Conservation (phyloP, 768 basidiomycete species). For the Kwoniella pini region DNA sequence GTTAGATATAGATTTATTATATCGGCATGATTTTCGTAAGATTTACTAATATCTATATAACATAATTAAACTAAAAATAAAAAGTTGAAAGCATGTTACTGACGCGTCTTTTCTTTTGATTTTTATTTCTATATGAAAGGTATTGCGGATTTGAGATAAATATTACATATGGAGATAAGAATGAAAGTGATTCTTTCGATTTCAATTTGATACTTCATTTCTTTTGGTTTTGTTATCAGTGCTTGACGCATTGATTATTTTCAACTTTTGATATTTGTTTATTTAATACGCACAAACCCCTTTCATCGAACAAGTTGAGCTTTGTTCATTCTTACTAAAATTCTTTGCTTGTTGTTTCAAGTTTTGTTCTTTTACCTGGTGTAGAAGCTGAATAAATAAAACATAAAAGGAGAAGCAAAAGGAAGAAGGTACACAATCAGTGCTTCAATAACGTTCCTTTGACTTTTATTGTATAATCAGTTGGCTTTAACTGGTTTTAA, state of each 20-base stretch:
- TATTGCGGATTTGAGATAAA: too few species aligned
- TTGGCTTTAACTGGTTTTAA: too few species aligned
- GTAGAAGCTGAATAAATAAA: not conserved
- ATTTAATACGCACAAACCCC: not conserved
- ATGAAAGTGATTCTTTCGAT: too few species aligned
- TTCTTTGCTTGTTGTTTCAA: not conserved
- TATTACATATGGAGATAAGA: too few species aligned
- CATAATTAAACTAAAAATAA: not conserved
- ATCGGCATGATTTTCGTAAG: too few species aligned
- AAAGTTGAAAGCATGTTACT: too few species aligned
- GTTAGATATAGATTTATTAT: too few species aligned
- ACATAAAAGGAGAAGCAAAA: not conserved
- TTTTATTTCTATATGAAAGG: too few species aligned
- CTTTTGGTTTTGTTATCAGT: not conserved
- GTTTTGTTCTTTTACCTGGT: not conserved
- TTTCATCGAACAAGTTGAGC: not conserved
- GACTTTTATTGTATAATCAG: too few species aligned
- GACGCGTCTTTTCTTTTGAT: too few species aligned
- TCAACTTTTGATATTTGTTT: not conserved
- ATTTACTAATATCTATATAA: not conserved
- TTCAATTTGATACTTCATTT: not conserved
- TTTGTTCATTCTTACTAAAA: not conserved
- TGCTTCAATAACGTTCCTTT: not conserved
- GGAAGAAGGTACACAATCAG: not conserved
- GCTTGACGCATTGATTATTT: constrained; percentile 12